Conservation (phyloP, 1,139 yeast species). For the Kodamaea fungicola region DNA sequence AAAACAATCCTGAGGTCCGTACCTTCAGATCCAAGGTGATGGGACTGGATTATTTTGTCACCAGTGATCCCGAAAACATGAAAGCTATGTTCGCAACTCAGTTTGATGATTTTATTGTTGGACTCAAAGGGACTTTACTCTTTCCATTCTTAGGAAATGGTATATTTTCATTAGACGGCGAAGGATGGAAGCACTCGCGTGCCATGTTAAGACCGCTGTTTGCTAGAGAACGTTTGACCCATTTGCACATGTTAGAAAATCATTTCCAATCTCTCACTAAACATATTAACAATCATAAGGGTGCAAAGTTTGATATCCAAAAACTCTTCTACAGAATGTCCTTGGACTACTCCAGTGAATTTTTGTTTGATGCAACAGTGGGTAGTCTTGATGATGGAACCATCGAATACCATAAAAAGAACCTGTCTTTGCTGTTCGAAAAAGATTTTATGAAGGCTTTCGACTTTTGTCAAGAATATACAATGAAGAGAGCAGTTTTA, state of each 20-base stretch:
- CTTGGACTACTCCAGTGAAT: slow-evolving; percentile 41
- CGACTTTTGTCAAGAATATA: slow-evolving; percentile 27
- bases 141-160: slow-evolving; percentile 52
- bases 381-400: slow-evolving; percentile 27
- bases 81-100: slow-evolving; percentile 41
- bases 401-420: slow-evolving; percentile 15
- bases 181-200: slow-evolving; percentile 57
- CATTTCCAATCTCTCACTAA: slow-evolving; percentile 38
- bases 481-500: slow-evolving; percentile 27
- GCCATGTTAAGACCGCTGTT: slow-evolving; percentile 60
- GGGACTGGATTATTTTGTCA: slow-evolving; percentile 14
- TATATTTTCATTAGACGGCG: slow-evolving; percentile 53
- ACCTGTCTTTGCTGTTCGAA: slow-evolving; percentile 17
- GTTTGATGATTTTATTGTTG: slow-evolving; percentile 51
- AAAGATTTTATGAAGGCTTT: slow-evolving; percentile 27
- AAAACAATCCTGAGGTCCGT: slow-evolving; percentile 4
- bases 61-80: slow-evolving; percentile 22
- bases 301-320: slow-evolving; percentile 30
- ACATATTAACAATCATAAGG: slow-evolving; percentile 24
- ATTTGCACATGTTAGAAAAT: slow-evolving; percentile 45
- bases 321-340: slow-evolving; percentile 37
- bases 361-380: slow-evolving; percentile 36
- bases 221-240: slow-evolving; percentile 53
- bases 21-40: slow-evolving; percentile 14
- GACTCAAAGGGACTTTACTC: slow-evolving; percentile 43